Conservation (phyloP, 2,329 filamentous ascomycete species). For the Epichloe sibirici region DNA sequence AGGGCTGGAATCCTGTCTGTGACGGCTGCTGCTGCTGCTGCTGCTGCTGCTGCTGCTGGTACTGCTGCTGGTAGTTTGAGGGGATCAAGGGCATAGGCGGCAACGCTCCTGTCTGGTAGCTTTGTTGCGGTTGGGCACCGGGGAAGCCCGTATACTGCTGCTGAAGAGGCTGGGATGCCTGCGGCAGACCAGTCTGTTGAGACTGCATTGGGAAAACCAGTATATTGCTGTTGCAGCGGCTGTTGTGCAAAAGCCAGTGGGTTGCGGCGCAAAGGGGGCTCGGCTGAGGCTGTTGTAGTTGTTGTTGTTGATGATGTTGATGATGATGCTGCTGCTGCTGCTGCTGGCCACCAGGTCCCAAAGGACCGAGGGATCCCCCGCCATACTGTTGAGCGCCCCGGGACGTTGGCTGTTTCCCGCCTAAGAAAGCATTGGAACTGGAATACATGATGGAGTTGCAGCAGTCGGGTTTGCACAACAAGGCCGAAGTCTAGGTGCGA, state of each 20-base stretch:
- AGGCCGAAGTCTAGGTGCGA: neutral
- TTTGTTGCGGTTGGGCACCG: constrained; percentile 40
- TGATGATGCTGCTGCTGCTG: constrained; percentile 37
- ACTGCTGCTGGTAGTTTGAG: constrained; percentile 47
- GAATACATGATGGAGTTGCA: constrained; percentile 59
- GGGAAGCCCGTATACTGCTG: constrained; percentile 58
- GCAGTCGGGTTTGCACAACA: neutral
- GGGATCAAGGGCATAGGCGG: constrained; percentile 49
- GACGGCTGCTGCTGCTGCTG: constrained; percentile 28
- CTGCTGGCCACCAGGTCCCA: constrained; percentile 30
- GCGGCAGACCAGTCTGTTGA: constrained; percentile 35
- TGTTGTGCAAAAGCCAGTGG: constrained; percentile 44
- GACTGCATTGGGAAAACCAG: constrained; percentile 45
- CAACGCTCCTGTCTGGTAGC: constrained; percentile 44
- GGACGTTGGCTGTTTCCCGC: constrained; percentile 64
- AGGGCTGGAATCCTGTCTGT: constrained; percentile 25
- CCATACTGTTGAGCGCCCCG: constrained; percentile 41
- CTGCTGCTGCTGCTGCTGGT: constrained; percentile 41
- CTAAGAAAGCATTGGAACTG: constrained; percentile 74
- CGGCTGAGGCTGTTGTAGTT: constrained; percentile 35
- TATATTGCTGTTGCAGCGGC: constrained; percentile 45
- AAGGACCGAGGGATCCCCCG: constrained; percentile 31
- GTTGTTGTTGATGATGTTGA: constrained; percentile 44
- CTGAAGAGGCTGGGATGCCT: constrained; percentile 47
- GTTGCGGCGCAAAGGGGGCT: constrained; percentile 45